phyloP scores from a whole-genome alignment of 257 asterid genomes.

The Solanum virginianum region DNA sequence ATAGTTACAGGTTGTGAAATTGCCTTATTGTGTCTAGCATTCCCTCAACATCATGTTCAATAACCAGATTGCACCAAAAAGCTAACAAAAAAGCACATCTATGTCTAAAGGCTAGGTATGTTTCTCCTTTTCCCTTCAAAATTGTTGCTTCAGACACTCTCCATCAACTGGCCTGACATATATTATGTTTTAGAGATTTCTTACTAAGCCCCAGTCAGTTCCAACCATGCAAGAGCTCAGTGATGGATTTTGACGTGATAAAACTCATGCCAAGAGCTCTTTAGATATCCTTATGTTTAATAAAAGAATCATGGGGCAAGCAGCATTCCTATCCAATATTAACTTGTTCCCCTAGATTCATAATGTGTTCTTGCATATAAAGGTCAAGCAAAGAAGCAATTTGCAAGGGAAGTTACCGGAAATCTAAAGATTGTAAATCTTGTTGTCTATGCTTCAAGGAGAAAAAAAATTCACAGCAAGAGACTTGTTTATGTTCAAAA shows the following conservation, averaged over 20 bases:
- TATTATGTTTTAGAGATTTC: neutral
- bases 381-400: neutral
- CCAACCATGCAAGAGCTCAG: neutral
- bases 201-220: neutral
- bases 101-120: neutral
- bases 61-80: neutral
- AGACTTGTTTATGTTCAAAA: neutral
- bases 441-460: constrained; percentile 63
- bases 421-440: constrained; percentile 90
- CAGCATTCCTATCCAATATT: neutral
- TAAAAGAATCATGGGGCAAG: neutral
- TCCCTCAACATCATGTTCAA: neutral
- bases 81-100: neutral
- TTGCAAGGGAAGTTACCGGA: constrained; percentile 34
- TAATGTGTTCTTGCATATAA: neutral
- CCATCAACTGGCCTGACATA: neutral
- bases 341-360: neutral
- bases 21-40: neutral
- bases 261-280: neutral
- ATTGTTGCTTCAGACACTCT: neutral
- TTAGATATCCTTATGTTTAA: neutral
- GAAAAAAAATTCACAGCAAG: neutral
- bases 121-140: neutral
- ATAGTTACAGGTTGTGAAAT: neutral
- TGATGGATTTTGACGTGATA: neutral